Conservation (phyloP, 768 basidiomycete species). For the Mycena haematopus region DNA sequence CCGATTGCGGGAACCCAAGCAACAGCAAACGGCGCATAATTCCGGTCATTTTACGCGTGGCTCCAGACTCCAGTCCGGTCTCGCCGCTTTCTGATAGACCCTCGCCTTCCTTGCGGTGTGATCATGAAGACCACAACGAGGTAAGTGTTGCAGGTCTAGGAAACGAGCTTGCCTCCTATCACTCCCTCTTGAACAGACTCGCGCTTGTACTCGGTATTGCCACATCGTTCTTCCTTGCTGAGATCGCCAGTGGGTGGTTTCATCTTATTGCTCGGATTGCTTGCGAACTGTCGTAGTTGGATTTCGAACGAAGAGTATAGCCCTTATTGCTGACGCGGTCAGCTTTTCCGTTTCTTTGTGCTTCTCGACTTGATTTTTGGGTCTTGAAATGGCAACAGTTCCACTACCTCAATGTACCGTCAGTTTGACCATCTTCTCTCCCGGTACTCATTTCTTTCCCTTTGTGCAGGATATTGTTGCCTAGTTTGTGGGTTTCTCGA, state of each 20-base stretch:
- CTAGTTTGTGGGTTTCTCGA: constrained; percentile 40
- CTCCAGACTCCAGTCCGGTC: neutral
- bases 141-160: no score
- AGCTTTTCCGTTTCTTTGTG: constrained; percentile 31
- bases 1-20: neutral
- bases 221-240: constrained; percentile 54
- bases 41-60: neutral
- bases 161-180: no score
- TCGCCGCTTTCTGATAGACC: no score
- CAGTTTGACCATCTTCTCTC: constrained; percentile 7
- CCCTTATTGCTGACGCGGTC: constrained; percentile 63
- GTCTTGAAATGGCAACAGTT: constrained; percentile 43
- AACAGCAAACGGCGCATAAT: neutral
- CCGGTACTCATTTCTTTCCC: constrained; percentile 16
- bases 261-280: neutral
- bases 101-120: neutral
- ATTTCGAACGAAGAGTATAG: constrained; percentile 60
- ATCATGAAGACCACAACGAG: constrained; percentile 54
- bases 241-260: constrained; percentile 49
- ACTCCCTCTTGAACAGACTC: constrained; percentile 33
- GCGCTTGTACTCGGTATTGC: constrained; percentile 54
- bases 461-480: constrained; percentile 50
- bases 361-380: constrained; percentile 5
- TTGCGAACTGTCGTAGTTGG: constrained; percentile 45
- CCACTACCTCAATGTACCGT: constrained; percentile 59